Base-by-base conservation (phyloP, 768 basidiomycete species). In the Pilatotrama ljubarskyi region DNA sequence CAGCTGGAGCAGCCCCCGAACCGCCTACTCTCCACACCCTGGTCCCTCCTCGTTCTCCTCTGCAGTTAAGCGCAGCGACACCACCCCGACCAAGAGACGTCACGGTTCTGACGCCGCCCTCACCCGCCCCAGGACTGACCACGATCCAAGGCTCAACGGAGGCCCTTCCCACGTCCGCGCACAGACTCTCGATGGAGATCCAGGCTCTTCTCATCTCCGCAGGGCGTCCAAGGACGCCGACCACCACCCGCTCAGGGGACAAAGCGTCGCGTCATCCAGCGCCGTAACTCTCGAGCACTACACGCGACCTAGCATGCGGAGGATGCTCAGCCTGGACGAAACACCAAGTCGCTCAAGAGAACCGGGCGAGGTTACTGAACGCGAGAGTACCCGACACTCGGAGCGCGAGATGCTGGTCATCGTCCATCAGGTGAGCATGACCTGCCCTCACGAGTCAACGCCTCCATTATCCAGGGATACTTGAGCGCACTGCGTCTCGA, bases 351-450 rank as follows among this genome's bases (percentile, higher is more conserved):
- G 17, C 7, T 22, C 17, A 13, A n/a, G 50, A 37, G 44, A 24
- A 24, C 20, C 5, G 42, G 14, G 18, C 53, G 14, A 3, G 57
- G 26, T 17, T 52, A 11, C 35, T 50, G 52, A 37, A 47, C 51
- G 35, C 29, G 26, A 22, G 17, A 22, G 42, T 38, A 43, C 53
- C 26, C 14, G 11, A 2, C 43, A 44, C 3, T 40, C 18, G 25
- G 59, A 55, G 11, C 76, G 77, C 46, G 80, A 84, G 70, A 80
- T 71, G 66, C 76, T 82, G 24, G 87, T 87, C 25, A 72, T 87
- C 25, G 78, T 86, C 3, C 87, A 88, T 70, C 73, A 84, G 72
- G 87, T 86, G 47, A 58, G 61, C 29, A 29, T 29, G 17, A n/a
- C 29, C 10, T 32, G 29, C 29, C 29, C 29, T 5, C 10, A 10